Conservation (phyloP, 148 eudicot species). For the Chenopodium formosanum region DNA sequence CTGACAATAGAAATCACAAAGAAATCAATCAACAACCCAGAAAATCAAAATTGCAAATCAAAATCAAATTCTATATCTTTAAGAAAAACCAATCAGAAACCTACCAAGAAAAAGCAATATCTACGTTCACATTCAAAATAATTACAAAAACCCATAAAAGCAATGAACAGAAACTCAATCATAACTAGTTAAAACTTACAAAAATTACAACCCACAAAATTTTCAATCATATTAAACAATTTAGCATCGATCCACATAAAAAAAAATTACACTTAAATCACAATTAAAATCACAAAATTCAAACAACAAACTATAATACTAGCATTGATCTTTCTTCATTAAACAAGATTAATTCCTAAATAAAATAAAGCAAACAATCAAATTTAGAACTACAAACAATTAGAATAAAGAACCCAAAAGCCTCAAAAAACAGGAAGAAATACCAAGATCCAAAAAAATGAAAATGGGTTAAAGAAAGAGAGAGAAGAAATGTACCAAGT, state of each 20-base stretch:
- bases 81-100: background rate
- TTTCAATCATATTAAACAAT: background rate
- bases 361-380: background rate
- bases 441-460: slow-evolving; percentile 5
- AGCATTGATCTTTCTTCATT: background rate
- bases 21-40: background rate
- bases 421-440: background rate
- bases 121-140: slow-evolving; percentile 8
- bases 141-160: background rate
- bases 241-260: background rate
- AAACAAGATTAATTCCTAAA: background rate
- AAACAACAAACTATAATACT: background rate
- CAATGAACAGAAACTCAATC: background rate
- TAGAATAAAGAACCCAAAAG: background rate
- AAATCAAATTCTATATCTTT: background rate
- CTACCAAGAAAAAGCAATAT: background rate
- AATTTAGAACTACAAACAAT: background rate
- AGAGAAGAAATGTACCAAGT: background rate
- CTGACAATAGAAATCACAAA: background rate
- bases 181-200: background rate
- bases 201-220: background rate
- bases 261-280: background rate
- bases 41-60: background rate
- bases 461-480: background rate
- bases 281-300: background rate